Conservation (phyloP, 495 filamentous ascomycete species). For the Emericellopsis terricola region DNA sequence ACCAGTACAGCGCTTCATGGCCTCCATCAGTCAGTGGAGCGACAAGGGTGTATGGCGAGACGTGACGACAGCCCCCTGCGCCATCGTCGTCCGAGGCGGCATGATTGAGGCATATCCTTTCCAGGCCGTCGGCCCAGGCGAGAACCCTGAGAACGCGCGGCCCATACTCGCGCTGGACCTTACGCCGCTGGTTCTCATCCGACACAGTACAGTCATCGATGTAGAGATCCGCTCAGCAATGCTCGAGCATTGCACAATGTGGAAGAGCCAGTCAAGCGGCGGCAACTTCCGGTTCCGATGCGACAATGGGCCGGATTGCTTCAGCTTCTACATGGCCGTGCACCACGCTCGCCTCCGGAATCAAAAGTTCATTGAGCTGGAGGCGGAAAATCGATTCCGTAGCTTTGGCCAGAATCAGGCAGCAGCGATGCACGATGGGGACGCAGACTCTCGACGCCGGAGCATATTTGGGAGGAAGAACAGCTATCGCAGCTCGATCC, state of each 20-base stretch:
- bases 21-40: slow-evolving; percentile 73
- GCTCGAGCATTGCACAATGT: slow-evolving; percentile 50
- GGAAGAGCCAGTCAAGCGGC: slow-evolving; percentile 49
- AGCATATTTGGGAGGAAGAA: slow-evolving; percentile 42
- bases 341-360: slow-evolving; percentile 75
- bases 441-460: slow-evolving; percentile 15
- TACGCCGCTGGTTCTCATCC: slow-evolving; percentile 72
- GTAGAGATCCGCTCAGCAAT: slow-evolving; percentile 81
- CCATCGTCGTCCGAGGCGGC: slow-evolving; percentile 64
- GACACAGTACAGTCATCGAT: slow-evolving; percentile 78
- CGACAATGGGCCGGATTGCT: slow-evolving; percentile 55
- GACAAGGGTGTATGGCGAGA: slow-evolving; percentile 67
- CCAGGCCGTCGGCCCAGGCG: slow-evolving; percentile 7
- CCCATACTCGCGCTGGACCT: slow-evolving; percentile 68
- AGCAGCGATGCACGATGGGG: slow-evolving; percentile 16
- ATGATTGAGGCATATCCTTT: slow-evolving; percentile 63
- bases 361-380: slow-evolving; percentile 70
- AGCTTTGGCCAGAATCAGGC: slow-evolving; percentile 24
- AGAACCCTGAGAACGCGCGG: not conserved
- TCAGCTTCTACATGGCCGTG: slow-evolving; percentile 62
- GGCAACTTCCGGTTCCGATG: slow-evolving; percentile 55
- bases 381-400: slow-evolving; percentile 34
- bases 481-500: slow-evolving; percentile 35
- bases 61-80: slow-evolving; percentile 56
- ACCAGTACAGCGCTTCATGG: slow-evolving; percentile 37